phyloP scores from a whole-genome alignment of 192 early-diverging fungal genomes.

The Coemansia erecta region DNA sequence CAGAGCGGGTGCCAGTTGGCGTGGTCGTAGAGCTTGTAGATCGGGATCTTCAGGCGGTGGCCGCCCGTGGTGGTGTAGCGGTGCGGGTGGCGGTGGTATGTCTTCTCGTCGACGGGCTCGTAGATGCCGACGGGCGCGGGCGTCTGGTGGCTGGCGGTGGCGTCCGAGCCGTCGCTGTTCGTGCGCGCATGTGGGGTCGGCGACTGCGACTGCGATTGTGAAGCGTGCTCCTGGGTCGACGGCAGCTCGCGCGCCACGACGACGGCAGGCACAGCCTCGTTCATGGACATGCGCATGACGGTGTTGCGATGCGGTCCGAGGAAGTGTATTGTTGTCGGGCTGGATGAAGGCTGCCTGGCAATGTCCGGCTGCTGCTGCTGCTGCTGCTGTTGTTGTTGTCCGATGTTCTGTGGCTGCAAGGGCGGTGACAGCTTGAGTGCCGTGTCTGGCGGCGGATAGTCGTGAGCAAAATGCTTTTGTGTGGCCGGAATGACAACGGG shows the following conservation, averaged over 20 bases:
- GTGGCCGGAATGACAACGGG: neutral
- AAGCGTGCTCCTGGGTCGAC: no score
- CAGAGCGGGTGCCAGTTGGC: conserved; percentile 59
- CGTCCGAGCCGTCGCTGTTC: conserved; percentile 16
- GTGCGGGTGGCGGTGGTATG: conserved; percentile 25
- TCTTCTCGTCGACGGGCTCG: conserved; percentile 33
- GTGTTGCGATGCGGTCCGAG: conserved; percentile 42
- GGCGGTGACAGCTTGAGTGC: neutral
- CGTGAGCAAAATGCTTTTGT: conserved; percentile 11
- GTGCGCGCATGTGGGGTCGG: conserved; percentile 4
- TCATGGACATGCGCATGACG: conserved; percentile 45
- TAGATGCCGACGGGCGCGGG: conserved; percentile 32
- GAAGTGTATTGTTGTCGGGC: conserved; percentile 31
- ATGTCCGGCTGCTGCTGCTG: no score
- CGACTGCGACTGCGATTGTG: no score
- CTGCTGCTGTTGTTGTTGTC: no score
- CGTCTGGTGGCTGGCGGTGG: conserved; percentile 9
- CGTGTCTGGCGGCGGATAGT: conserved; percentile 6
- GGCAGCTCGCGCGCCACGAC: conserved; percentile 10
- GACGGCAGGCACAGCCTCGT: conserved; percentile 23
- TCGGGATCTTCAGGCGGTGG: conserved; percentile 38
- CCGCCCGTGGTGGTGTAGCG: conserved; percentile 34
- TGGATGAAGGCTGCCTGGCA: conserved; percentile 2
- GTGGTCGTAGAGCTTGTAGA: conserved; percentile 51
- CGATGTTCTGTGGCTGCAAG: neutral